Conservation (phyloP, 805 yeast species). For the Wickerhamomyces silvicola region DNA sequence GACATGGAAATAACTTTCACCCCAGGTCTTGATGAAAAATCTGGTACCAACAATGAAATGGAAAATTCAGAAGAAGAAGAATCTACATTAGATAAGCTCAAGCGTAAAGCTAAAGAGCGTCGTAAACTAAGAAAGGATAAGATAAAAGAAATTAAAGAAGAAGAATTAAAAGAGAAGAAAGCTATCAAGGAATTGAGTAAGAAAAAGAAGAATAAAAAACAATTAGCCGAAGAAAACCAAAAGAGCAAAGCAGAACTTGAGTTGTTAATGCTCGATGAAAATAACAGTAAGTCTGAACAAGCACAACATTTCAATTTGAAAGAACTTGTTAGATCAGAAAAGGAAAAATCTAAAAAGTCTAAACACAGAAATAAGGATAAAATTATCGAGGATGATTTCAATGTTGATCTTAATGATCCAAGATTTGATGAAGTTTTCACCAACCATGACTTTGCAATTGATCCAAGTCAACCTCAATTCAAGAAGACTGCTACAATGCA, state of each 20-base stretch:
- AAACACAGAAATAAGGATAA: constrained; percentile 40
- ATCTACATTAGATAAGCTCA: constrained; percentile 71
- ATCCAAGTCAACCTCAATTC: constrained; percentile 87
- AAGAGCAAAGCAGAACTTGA: constrained; percentile 66
- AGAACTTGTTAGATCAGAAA: constrained; percentile 70
- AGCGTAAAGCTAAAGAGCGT: constrained; percentile 89
- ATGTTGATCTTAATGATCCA: constrained; percentile 71
- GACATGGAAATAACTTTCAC: constrained; percentile 96
- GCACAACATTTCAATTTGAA: constrained; percentile 73
- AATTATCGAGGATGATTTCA: constrained; percentile 50
- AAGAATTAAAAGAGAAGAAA: constrained; percentile 45
- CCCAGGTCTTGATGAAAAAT: constrained; percentile 62
- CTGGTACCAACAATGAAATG: constrained; percentile 23
- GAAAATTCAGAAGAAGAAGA: constrained; percentile 47
- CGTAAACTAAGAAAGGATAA: constrained; percentile 77
- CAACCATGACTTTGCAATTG: constrained; percentile 87
- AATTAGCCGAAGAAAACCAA: constrained; percentile 28
- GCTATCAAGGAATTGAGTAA: constrained; percentile 29
- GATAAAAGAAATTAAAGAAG: constrained; percentile 52
- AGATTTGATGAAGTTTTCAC: constrained; percentile 82
- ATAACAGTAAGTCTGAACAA: constrained; percentile 23
- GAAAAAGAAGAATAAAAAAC: constrained; percentile 17
- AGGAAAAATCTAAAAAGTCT: constrained; percentile 46
- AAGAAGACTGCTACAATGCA: constrained; percentile 86
- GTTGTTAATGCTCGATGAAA: constrained; percentile 49